Percentiles rank a stretch among this genome's conserved stretches.
Evolutionary conservation across 768 basidiomycete genomes (phyloP).

Genomic region (Polyporus arcularius): DNA sequence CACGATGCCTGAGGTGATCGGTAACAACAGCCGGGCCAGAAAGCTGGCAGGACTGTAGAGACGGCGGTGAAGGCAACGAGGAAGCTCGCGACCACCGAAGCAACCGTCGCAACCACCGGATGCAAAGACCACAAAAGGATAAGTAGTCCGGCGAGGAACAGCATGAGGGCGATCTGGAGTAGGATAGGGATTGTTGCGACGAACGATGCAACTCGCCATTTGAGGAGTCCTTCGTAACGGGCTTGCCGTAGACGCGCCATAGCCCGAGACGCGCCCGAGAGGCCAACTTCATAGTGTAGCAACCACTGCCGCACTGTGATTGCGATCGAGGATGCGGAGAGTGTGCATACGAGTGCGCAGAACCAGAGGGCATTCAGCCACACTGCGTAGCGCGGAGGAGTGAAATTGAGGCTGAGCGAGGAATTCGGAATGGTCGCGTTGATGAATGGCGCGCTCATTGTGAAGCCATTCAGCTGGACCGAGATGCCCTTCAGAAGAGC

Average conservation of each 20-base stretch:
- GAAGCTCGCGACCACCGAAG: not conserved
- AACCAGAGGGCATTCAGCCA: constrained; percentile 27
- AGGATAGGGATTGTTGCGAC: constrained; percentile 18
- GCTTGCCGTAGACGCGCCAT: not conserved
- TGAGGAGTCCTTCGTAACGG: constrained; percentile 6
- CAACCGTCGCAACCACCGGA: not conserved
- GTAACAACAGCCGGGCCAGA: not conserved
- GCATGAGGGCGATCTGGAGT: not conserved
- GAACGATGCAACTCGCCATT: constrained; percentile 6
- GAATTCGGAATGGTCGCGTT: not conserved
- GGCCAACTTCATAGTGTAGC: not conserved
- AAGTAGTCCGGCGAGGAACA: constrained; percentile 5
- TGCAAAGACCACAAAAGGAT: constrained; percentile 1
- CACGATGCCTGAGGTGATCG: not conserved
- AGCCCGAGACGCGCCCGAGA: not conserved
- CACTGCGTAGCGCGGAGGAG: not conserved
- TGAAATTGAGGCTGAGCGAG: not conserved
- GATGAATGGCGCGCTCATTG: constrained; percentile 1
- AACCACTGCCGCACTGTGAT: constrained; percentile 9
- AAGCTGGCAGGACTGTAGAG: not conserved
- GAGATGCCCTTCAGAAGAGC: constrained; percentile 15
- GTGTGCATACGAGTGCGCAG: constrained; percentile 2
- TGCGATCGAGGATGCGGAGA: not conserved
- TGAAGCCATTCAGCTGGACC: constrained; percentile 3
- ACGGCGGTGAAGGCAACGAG: not conserved